Percentiles rank a stretch among this genome's conserved stretches.
Evolutionary conservation across 345 rosid species (phyloP).

Genomic region (Brassica carinata): DNA sequence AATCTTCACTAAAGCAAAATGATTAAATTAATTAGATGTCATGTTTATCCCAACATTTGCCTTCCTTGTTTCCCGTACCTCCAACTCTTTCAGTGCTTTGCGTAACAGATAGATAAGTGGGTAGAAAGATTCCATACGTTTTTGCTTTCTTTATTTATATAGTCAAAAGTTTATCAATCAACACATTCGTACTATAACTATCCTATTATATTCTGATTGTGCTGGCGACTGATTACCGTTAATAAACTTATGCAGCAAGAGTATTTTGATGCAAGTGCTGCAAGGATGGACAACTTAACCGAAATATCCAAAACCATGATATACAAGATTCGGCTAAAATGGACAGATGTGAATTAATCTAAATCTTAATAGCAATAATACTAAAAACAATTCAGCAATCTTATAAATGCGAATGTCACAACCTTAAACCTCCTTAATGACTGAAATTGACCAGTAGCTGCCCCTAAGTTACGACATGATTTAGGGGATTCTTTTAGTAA

Average conservation of each 20-base stretch:
- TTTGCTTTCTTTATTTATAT: constrained; percentile 18
- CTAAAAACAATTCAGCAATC: background rate
- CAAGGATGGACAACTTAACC: background rate
- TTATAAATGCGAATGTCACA: background rate
- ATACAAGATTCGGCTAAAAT: background rate
- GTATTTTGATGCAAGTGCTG: background rate
- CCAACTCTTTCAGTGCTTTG: constrained; percentile 38
- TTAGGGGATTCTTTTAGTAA: background rate
- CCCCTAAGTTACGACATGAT: constrained; percentile 20
- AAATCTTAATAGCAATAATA: background rate
- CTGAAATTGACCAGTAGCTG: background rate
- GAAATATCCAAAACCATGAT: background rate
- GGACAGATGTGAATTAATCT: no score
- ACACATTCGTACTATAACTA: background rate
- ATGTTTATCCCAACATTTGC: constrained; percentile 45
- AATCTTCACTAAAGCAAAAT: constrained; percentile 16
- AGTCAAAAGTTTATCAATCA: constrained; percentile 13
- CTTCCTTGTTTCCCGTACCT: constrained; percentile 43
- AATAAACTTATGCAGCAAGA: background rate
- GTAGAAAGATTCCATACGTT: constrained; percentile 44
- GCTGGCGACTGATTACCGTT: constrained; percentile 22
- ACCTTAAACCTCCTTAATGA: background rate
- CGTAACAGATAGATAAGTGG: constrained; percentile 31
- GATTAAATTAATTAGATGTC: constrained; percentile 38
- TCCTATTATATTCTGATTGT: background rate